Percentiles rank a stretch among this genome's conserved stretches.
Evolutionary conservation across 257 asterid genomes (phyloP).

Genomic region (Solanum virginianum): DNA sequence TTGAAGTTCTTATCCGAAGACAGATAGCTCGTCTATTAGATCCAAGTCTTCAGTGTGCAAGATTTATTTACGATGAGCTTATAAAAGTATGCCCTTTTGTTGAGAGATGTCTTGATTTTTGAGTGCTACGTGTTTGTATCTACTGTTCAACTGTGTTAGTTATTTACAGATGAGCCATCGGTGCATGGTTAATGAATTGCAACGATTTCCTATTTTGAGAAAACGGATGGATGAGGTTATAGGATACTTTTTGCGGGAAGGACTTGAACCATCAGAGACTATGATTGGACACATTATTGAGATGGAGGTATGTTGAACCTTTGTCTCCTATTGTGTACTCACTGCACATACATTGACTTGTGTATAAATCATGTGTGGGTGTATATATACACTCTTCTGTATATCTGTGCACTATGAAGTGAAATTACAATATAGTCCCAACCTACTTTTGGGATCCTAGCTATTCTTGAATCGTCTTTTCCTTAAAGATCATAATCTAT

Average conservation of each 20-base stretch:
- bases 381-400: not conserved
- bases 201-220: constrained; percentile 70
- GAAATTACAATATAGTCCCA: not conserved
- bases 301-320: constrained; percentile 56
- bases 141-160: not conserved
- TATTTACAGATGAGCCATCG: constrained; percentile 72
- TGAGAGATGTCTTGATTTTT: not conserved
- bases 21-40: constrained; percentile 89
- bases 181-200: constrained; percentile 73
- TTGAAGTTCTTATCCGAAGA: constrained; percentile 85
- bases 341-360: not conserved
- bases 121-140: not conserved
- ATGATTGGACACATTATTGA: constrained; percentile 83
- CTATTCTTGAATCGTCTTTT: not conserved
- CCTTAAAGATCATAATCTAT: not conserved
- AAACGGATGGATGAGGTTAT: constrained; percentile 71
- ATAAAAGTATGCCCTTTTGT: constrained; percentile 44
- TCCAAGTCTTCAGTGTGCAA: constrained; percentile 96
- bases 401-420: not conserved
- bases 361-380: not conserved
- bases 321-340: not conserved
- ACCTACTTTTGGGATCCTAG: not conserved
- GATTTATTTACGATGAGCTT: constrained; percentile 86
- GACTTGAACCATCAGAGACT: constrained; percentile 75
- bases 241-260: constrained; percentile 70